Evolutionary conservation across 768 basidiomycete genomes (phyloP).

Genomic region (Hirschioporus abietinus): DNA sequence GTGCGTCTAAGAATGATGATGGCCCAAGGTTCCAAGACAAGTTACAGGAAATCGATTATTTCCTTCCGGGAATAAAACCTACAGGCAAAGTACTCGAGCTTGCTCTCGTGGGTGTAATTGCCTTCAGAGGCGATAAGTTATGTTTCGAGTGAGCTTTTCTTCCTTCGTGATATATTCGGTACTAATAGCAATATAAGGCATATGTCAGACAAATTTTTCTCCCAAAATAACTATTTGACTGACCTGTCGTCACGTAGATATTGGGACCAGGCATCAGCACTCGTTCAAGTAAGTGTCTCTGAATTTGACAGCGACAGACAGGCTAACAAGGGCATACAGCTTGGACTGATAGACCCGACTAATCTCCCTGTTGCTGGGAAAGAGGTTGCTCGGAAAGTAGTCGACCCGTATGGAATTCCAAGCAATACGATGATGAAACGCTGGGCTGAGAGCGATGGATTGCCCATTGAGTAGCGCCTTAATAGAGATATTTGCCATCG

Average conservation of each 20-base stretch:
- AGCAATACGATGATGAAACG: slow-evolving; percentile 31
- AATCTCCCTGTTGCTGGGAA: slow-evolving; percentile 33
- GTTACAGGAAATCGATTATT: slow-evolving; percentile 35
- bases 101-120: slow-evolving; percentile 39
- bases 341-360: slow-evolving; percentile 30
- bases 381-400: slow-evolving; percentile 34
- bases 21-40: not conserved
- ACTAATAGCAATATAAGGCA: slow-evolving; percentile 16
- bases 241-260: slow-evolving; percentile 24
- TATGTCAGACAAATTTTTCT: slow-evolving; percentile 18
- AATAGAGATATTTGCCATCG: not conserved
- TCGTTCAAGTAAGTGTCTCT: slow-evolving; percentile 29
- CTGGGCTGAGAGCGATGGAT: slow-evolving; percentile 33
- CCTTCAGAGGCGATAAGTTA: slow-evolving; percentile 44
- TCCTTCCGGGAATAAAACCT: slow-evolving; percentile 31
- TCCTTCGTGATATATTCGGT: not conserved
- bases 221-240: slow-evolving; percentile 2
- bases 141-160: slow-evolving; percentile 37
- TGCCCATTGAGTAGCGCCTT: slow-evolving; percentile 20
- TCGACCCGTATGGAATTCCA: slow-evolving; percentile 36
- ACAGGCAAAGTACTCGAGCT: slow-evolving; percentile 35
- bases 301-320: not conserved
- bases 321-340: slow-evolving; percentile 12
- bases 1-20: not conserved
- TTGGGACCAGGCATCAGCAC: slow-evolving; percentile 44